Evolutionary conservation across 2,329 filamentous ascomycete species (phyloP), one percentile per base, ranked within the genome.

Genomic region (Drechslerella dactyloides): DNA sequence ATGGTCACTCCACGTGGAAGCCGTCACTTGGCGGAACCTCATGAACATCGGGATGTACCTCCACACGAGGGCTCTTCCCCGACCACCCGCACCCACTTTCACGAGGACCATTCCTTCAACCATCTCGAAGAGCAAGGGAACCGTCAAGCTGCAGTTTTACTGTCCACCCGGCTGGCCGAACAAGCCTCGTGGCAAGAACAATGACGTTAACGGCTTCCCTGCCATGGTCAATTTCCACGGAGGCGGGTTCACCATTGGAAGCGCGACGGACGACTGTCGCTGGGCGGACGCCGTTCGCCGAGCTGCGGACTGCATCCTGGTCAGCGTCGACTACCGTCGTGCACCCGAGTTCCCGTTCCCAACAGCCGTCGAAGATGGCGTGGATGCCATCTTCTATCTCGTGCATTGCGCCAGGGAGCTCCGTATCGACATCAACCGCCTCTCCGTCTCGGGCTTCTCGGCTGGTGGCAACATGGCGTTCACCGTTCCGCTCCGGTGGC

Each of bases 21-120:
- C 89, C 52, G 80, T 83, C 27, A 84, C 87, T 78, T 90, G 87
- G 87, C 84, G 89, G 58, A 82, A 84, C 63, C 81, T 90, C 46
- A 89, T 90, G 84, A 82, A 82, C 66, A 83, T 90, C 64, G 88
- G 87, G 76, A 90, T 90, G 87, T 81, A 84, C 69, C 80, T 90
- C 42, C 88, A 91, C 77, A 84, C 83, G 61, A 80, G 87, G 69
- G 84, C 87, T 0, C 80, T 83, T 46, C 87, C 87, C 5, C 82
- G 84, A 55, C 86, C 88, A 4, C 85, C 86, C 1, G 81, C 80
- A 33, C 87, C 87, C 1, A 79, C 82, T 30, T 90, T 90, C 79
- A 82, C 82, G 52, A 83, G 82, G 50, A 81, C 81, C 17, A 83
- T 90, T 33, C 78, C 82, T 24, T 83, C 83, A 65, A 84, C 81